These are phyloP conservation scores for Barnettozyma hawaiiensis DNA, from an alignment of 1,139 yeast species.

Conservation along the genomic window DNA sequence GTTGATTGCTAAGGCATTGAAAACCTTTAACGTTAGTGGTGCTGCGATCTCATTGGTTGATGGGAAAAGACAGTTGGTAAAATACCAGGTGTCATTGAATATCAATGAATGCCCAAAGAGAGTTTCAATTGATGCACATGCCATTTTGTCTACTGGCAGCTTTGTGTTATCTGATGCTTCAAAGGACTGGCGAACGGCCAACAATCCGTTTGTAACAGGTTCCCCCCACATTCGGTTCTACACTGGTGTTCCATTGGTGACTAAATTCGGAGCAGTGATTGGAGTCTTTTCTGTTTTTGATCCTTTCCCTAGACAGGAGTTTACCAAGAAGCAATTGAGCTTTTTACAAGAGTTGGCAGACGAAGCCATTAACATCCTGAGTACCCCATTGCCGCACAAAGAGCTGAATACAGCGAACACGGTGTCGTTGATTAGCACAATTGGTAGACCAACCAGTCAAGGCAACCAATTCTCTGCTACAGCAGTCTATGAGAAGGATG, in stretches of 20 bases:
- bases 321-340: slow-evolving; percentile 34
- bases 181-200: slow-evolving; percentile 59
- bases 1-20: slow-evolving; percentile 34
- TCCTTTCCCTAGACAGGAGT: slow-evolving; percentile 36
- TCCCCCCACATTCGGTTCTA: slow-evolving; percentile 55
- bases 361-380: slow-evolving; percentile 41
- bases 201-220: slow-evolving; percentile 59
- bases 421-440: slow-evolving; percentile 25
- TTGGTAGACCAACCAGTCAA: slow-evolving; percentile 51
- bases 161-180: slow-evolving; percentile 54
- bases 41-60: slow-evolving; percentile 56
- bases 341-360: slow-evolving; percentile 36
- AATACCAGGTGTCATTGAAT: slow-evolving; percentile 43
- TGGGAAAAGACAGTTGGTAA: slow-evolving; percentile 41
- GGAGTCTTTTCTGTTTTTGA: slow-evolving; percentile 64
- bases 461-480: slow-evolving; percentile 29
- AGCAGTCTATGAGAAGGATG: slow-evolving; percentile 53
- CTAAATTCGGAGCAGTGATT: slow-evolving; percentile 37
- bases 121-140: slow-evolving; percentile 61
- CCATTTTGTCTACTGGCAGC: slow-evolving; percentile 50
- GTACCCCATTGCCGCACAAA: slow-evolving; percentile 26
- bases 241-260: slow-evolving; percentile 53
- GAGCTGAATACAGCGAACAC: background rate
- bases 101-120: slow-evolving; percentile 46
- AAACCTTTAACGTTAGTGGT: slow-evolving; percentile 41